A percentile compares a stretch with the other conserved stretches of the same genome.
Conservation (phyloP, 352 stramenopile genomes). For the Globisporangium rhizosaccharum region DNA sequence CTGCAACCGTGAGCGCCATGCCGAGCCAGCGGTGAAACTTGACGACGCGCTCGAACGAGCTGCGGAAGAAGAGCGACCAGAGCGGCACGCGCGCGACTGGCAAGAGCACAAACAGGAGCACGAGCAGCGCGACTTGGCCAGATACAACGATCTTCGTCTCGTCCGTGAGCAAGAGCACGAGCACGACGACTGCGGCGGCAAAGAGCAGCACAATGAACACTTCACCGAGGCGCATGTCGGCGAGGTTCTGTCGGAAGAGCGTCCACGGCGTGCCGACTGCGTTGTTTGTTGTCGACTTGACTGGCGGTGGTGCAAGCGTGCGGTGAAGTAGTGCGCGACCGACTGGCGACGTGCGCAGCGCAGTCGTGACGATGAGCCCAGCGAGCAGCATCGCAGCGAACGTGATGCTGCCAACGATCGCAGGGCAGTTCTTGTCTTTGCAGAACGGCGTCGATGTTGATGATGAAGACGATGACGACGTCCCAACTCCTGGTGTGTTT, state of each 20-base stretch:
- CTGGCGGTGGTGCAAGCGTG: constrained; percentile 36
- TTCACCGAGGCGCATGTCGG: constrained; percentile 44
- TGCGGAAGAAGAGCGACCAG: constrained; percentile 79
- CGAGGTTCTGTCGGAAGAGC: constrained; percentile 38
- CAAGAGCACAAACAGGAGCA: constrained; percentile 78
- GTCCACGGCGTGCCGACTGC: constrained; percentile 31
- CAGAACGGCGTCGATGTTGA: constrained; percentile 24
- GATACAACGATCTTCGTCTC: constrained; percentile 32
- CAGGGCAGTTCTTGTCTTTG: constrained; percentile 54
- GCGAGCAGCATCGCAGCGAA: constrained; percentile 51
- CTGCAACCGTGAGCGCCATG: constrained; percentile 41
- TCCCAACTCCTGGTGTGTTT: neutral
- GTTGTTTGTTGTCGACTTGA: constrained; percentile 46
- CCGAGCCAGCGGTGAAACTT: constrained; percentile 87
- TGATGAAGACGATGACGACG: neutral
- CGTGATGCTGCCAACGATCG: constrained; percentile 44
- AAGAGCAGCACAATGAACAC: constrained; percentile 65
- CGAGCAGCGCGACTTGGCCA: constrained; percentile 56
- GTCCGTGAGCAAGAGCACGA: constrained; percentile 36
- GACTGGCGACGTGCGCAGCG: constrained; percentile 32
- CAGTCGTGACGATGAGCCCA: constrained; percentile 38
- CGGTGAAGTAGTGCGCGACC: constrained; percentile 43
- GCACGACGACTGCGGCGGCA: constrained; percentile 24
- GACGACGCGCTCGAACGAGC: constrained; percentile 72
- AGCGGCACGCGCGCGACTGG: constrained; percentile 52